Evolutionary conservation across 768 basidiomycete genomes (phyloP).

Genomic region (Xerocomellus amylosporus): DNA sequence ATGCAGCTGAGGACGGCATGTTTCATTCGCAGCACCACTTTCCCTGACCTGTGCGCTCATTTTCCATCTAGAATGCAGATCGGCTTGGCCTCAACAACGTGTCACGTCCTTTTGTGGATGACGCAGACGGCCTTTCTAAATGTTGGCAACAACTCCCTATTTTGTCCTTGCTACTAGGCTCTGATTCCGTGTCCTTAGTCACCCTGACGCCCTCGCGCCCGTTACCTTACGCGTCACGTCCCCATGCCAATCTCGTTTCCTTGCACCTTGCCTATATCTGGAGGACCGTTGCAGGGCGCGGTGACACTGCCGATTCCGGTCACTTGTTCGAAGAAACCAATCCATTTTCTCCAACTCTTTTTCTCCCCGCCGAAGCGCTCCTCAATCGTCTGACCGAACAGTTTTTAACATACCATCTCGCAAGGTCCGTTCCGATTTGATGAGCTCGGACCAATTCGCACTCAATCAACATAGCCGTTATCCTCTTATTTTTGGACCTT

Average conservation of each 20-base stretch:
- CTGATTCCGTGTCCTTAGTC: constrained; percentile 32
- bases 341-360: constrained; percentile 55
- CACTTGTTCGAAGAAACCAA: constrained; percentile 34
- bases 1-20: constrained; percentile 51
- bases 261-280: constrained; percentile 44
- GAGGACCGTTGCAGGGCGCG: constrained; percentile 19
- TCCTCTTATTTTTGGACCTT: constrained; percentile 72
- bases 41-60: constrained; percentile 15
- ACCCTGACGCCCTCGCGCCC: constrained; percentile 40
- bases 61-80: constrained; percentile 49
- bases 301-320: constrained; percentile 10
- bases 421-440: constrained; percentile 43
- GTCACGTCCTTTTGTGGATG: constrained; percentile 51
- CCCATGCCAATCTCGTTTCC: constrained; percentile 32
- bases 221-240: constrained; percentile 26
- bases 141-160: constrained; percentile 30
- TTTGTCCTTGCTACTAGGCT: background rate
- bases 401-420: constrained; percentile 56
- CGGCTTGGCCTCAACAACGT: constrained; percentile 57
- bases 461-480: constrained; percentile 51
- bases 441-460: constrained; percentile 7
- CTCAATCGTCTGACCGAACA: constrained; percentile 52
- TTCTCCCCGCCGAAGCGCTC: constrained; percentile 52
- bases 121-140: constrained; percentile 41
- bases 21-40: background rate